These are phyloP conservation scores for Phytophthora crassamura DNA, from an alignment of 352 stramenopile species.

Conservation along the genomic window DNA sequence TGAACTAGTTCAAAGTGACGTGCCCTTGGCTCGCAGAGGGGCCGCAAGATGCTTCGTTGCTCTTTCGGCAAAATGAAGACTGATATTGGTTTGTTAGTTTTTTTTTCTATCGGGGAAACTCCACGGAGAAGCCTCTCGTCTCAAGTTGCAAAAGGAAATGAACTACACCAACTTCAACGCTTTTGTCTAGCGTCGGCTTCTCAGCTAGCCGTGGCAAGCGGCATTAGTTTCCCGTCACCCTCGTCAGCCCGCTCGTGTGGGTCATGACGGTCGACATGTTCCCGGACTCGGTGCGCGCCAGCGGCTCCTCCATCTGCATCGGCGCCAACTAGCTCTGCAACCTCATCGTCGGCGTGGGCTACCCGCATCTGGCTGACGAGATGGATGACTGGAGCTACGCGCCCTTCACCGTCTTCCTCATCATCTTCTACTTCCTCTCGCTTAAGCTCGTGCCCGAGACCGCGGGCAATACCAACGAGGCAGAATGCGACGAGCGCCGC, in stretches of 20 bases:
- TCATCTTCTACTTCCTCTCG: conserved; percentile 49
- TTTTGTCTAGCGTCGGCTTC: too few relatives aligned
- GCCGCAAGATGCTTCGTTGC: too few relatives aligned
- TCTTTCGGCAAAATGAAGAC: too few relatives aligned
- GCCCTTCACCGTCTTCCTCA: conserved; percentile 45
- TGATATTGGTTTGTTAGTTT: too few relatives aligned
- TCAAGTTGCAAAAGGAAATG: too few relatives aligned
- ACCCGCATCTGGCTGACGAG: conserved; percentile 45
- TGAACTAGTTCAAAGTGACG: too few relatives aligned
- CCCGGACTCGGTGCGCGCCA: conserved; percentile 39
- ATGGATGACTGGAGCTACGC: conserved; percentile 47
- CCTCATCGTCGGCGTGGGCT: conserved; percentile 51
- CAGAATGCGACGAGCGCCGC: conserved; percentile 46
- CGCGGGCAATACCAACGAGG: conserved; percentile 55
- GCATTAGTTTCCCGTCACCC: too few relatives aligned
- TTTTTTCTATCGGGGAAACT: too few relatives aligned
- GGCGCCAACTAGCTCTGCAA: conserved; percentile 51
- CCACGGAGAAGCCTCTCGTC: too few relatives aligned
- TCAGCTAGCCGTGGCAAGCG: too few relatives aligned
- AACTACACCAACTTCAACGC: too few relatives aligned
- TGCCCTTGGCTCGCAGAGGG: too few relatives aligned
- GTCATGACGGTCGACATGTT: conserved; percentile 30
- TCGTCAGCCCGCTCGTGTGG: conserved; percentile 62
- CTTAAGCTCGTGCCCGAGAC: conserved; percentile 62
- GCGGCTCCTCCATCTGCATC: conserved; percentile 48